Percentiles rank a stretch among this genome's conserved stretches.
phyloP scores from a whole-genome alignment of 1,284 basidiomycete species.

The Leccinum laetum region DNA sequence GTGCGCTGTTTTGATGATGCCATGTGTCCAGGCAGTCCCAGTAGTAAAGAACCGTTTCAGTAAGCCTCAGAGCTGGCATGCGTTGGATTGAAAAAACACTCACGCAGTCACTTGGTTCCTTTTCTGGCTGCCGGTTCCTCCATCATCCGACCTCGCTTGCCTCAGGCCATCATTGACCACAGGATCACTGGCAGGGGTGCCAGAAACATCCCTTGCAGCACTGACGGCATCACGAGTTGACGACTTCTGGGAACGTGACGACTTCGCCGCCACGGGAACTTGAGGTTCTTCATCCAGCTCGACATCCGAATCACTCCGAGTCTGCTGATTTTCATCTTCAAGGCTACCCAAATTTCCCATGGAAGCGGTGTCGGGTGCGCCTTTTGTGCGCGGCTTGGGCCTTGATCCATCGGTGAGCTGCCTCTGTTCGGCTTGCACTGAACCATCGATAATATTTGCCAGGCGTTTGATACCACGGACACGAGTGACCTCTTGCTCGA shows the following conservation, averaged over 20 bases:
- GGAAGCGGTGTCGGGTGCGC: background rate
- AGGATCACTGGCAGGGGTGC: background rate
- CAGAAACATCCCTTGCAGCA: background rate
- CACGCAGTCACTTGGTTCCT: background rate
- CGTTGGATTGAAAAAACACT: background rate
- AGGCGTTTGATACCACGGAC: no score
- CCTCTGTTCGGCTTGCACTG: no score
- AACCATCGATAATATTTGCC: no score
- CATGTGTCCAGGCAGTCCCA: background rate
- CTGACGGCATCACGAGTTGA: background rate
- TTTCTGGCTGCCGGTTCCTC: background rate
- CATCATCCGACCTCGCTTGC: background rate
- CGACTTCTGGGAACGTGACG: background rate
- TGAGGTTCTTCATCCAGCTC: background rate
- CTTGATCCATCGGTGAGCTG: background rate
- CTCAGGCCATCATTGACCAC: background rate
- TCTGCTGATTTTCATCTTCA: background rate
- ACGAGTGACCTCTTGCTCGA: no score
- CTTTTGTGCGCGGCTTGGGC: background rate
- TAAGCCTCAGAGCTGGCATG: background rate
- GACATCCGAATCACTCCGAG: background rate
- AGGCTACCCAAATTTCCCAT: background rate
- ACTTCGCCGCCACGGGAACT: background rate
- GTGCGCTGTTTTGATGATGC: background rate
- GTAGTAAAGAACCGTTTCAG: background rate